Base-by-base conservation (phyloP, 768 basidiomycete genomes). In the Boletus speciosus region DNA sequence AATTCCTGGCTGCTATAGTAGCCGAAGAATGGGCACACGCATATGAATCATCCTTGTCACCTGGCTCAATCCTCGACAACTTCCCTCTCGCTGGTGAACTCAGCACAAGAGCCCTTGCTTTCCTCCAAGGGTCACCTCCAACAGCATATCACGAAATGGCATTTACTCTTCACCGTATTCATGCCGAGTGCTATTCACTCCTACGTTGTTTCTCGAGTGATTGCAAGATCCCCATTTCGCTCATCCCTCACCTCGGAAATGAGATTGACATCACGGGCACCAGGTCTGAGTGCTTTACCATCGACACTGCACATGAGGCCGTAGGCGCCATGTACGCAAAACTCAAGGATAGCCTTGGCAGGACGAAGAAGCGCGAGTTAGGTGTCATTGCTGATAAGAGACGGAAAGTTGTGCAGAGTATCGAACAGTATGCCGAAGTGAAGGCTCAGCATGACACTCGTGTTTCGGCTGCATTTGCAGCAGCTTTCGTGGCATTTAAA, bases 121-220 rank as follows among this genome's bases (percentile, higher is more conserved):
- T 85, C 76, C 80, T 98, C 36, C 93, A 93, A 71, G 80, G 76
- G 29, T 75, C 81, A 0, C 81, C 88, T 6, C 93, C 93, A 4
- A 70, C 82, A 1, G 86, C 88, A 1, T 97, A 97, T 68, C 86
- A 92, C 73, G 96, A 99, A 73, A 93, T 95, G 88, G 81, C 85
- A 3, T 82, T 85, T 61, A 79, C 86, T 21, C 83, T 97, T 14
- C 79, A 80, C 46, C 87, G 90, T 23, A 88, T 98, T 39, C 85
- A 90, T 54, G 68, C 76, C 6, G 93, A 97, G 56, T 94, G 90
- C 61, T 79, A 80, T 62, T 78, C 83, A 4, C 81, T 98, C 29
- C 80, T 97, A n/a, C 83, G 84, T 52, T 82, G 87, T 31, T 97
- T 98, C 72, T 76, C 79, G 3, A 75, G 79, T n/a, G 93, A 96